phyloP scores from a whole-genome alignment of 1,139 yeast genomes.

The Protomyces gravidus region DNA sequence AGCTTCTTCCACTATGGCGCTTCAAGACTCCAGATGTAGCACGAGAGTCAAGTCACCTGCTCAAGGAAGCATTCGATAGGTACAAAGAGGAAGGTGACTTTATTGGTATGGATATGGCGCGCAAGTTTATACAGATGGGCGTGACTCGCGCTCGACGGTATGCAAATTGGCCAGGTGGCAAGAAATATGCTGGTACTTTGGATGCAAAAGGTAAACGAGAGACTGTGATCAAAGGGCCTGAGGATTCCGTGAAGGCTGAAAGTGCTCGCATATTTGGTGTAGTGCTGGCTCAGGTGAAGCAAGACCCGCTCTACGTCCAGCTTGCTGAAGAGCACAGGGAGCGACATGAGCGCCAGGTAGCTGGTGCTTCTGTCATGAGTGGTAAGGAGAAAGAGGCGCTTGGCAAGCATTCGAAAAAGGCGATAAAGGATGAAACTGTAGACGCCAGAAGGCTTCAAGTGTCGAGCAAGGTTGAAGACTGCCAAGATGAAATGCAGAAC shows the following conservation, averaged over 20 bases:
- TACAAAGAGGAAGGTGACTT: constrained; percentile 11
- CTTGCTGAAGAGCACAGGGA: constrained; percentile 5
- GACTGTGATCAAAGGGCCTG: constrained; percentile 19
- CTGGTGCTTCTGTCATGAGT: neutral
- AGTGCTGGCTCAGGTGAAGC: constrained; percentile 9
- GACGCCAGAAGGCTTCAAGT: too few relatives aligned
- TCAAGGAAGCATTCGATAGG: constrained; percentile 8
- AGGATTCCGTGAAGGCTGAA: constrained; percentile 21
- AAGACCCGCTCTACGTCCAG: neutral
- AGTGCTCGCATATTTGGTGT: constrained; percentile 21
- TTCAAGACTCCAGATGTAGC: constrained; percentile 26
- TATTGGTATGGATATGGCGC: constrained; percentile 26
- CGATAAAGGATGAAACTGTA: neutral
- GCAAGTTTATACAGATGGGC: constrained; percentile 28
- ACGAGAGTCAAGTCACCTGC: neutral
- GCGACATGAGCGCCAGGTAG: neutral
- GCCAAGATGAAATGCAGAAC: too few relatives aligned
- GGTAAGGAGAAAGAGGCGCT: neutral
- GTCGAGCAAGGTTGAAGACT: neutral
- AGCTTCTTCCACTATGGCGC: constrained; percentile 23
- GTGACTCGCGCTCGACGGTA: constrained; percentile 27
- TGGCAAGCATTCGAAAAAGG: neutral
- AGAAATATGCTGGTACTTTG: constrained; percentile 17
- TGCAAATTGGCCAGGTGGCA: constrained; percentile 26
- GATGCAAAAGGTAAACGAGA: constrained; percentile 16